These are phyloP conservation scores for Hymenoscyphus scutula DNA, from an alignment of 2,329 filamentous ascomycete genomes.

Conservation along the genomic window DNA sequence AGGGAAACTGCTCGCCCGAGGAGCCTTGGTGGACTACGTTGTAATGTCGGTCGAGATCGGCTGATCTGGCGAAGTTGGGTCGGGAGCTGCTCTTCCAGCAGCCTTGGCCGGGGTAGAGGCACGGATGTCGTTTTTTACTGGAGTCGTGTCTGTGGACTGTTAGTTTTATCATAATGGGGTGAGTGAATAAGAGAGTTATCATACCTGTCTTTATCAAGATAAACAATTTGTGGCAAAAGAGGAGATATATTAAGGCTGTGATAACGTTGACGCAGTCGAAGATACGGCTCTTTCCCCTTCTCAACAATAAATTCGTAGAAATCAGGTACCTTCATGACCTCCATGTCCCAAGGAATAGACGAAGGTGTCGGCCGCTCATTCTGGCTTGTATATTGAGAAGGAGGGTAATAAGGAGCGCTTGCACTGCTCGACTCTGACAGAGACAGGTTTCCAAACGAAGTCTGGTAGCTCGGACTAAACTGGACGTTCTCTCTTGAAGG, in stretches of 20 bases:
- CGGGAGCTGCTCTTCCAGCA: slow-evolving; percentile 19
- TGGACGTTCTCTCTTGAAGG: neutral
- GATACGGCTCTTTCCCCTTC: slow-evolving; percentile 9
- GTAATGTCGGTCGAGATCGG: slow-evolving; percentile 40
- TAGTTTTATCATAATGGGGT: no score
- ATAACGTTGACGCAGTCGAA: neutral
- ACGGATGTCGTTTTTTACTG: slow-evolving; percentile 17
- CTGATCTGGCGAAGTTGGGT: slow-evolving; percentile 32
- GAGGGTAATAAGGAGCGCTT: neutral
- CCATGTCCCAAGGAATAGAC: slow-evolving; percentile 11
- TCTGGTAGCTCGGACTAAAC: neutral
- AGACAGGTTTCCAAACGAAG: neutral
- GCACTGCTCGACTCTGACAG: neutral
- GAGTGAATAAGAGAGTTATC: neutral
- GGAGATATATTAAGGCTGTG: no score
- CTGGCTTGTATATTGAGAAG: neutral
- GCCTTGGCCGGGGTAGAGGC: slow-evolving; percentile 23
- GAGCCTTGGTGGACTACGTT: slow-evolving; percentile 32
- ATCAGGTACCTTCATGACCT: neutral
- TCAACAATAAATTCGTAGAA: slow-evolving; percentile 12
- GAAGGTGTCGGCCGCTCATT: slow-evolving; percentile 2
- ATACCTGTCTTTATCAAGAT: slow-evolving; percentile 13
- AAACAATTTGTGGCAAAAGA: slow-evolving; percentile 5
- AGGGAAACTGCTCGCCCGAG: slow-evolving; percentile 29
- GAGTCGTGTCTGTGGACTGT: neutral